A percentile compares a stretch with the other conserved stretches of the same genome.
Conservation (phyloP, 1,139 yeast species). For the Blastobotrys arbuscula region DNA sequence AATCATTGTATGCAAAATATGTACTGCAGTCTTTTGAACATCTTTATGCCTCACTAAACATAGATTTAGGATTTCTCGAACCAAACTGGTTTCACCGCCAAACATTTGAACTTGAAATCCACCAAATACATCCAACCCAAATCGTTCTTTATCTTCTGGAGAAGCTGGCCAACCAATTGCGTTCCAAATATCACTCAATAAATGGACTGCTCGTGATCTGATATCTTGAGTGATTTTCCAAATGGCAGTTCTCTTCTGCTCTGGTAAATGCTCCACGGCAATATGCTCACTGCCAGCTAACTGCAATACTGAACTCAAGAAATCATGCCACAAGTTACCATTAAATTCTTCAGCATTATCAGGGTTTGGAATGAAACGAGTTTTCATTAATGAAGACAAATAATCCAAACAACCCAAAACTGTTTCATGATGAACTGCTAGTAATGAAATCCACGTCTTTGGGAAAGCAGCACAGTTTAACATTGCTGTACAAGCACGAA, state of each 20-base stretch:
- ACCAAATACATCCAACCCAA: constrained; percentile 58
- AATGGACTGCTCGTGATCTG: constrained; percentile 52
- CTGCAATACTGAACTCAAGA: constrained; percentile 54
- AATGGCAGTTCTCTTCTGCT: constrained; percentile 70
- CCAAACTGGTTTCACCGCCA: constrained; percentile 51
- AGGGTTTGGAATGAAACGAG: constrained; percentile 48
- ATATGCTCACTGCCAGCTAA: constrained; percentile 41
- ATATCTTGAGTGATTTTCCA: constrained; percentile 58
- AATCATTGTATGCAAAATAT: constrained; percentile 65
- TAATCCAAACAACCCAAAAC: constrained; percentile 60
- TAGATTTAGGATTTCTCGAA: constrained; percentile 61
- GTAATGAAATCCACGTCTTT: constrained; percentile 35
- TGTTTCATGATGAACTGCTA: constrained; percentile 43
- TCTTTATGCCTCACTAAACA: constrained; percentile 61
- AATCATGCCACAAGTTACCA: constrained; percentile 48
- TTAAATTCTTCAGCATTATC: constrained; percentile 53
- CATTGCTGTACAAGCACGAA: constrained; percentile 39
- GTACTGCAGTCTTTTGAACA: constrained; percentile 62
- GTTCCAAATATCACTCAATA: constrained; percentile 66
- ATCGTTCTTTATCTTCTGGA: constrained; percentile 53
- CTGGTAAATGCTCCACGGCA: constrained; percentile 39
- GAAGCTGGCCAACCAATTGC: constrained; percentile 64
- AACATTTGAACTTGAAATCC: constrained; percentile 70
- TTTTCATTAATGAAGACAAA: constrained; percentile 31
- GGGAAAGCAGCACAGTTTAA: constrained; percentile 37